Base-by-base conservation (phyloP, 441 rosid species). In the Kokia cookei region DNA sequence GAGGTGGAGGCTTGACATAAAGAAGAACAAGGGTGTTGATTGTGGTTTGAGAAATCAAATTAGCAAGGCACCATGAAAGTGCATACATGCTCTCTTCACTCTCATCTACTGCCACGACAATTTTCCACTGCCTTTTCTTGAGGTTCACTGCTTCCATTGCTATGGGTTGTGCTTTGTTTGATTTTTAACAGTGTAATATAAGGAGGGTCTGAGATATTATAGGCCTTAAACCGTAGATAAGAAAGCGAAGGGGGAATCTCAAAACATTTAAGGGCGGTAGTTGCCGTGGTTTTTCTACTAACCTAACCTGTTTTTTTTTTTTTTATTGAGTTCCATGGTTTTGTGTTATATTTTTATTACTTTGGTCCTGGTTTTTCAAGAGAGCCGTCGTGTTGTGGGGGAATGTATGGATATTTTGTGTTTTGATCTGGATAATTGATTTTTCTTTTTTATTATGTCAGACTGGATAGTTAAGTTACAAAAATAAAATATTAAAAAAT, bases 31-130 rank as follows among this genome's bases (percentile, higher is more conserved):
- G 85, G 0, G 84, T 85, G 80, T 64, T 73, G 15, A 72, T 74
- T 5, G 89, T 73, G 43, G 76, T 73, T 37, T 74, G 76, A 19
- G 87, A 64, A 66, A 86, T 76, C 19, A 92, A 84, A 75, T 89
- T 89, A 24, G 27, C 48, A 69, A 93, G 87, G 78, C 94, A 91
- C 96, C 98, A 92, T n/a, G 93, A 85, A 17, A 93, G 97, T 45
- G 98, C 98, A 65, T 82, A 73, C 97, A 90, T 93, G 84, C 98
- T 93, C 83, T 89, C 98, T 72, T 85, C 84, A 24, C 97, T 90
- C 84, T 93, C 96, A 57, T 93, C 97, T 45, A 93, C 91, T 15
- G 96, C 97, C 68, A 92, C 94, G 73, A 87, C 89, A n/a, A 92
- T 79, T 73, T 83, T 92, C 61, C 80, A 75, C 29, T 72, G 83